These are phyloP conservation scores for Agaricus subrufescens DNA, from an alignment of 768 basidiomycete species.

Conservation along the genomic window DNA sequence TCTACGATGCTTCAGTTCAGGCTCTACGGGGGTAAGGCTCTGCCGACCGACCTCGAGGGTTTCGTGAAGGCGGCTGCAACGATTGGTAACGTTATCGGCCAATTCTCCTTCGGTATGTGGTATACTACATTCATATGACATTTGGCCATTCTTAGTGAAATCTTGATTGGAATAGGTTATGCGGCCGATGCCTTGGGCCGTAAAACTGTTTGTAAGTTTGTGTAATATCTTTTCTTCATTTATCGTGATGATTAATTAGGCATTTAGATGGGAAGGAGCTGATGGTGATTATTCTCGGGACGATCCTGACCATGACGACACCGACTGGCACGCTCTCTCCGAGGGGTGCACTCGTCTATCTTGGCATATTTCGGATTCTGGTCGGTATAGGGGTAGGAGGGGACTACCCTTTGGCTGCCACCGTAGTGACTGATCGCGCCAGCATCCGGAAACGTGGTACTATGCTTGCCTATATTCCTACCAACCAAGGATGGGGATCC, in stretches of 20 bases:
- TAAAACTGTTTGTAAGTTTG: slow-evolving; percentile 53
- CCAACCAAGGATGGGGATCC: slow-evolving; percentile 76
- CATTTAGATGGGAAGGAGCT: slow-evolving; percentile 67
- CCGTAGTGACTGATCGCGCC: slow-evolving; percentile 62
- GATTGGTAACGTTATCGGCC: slow-evolving; percentile 69
- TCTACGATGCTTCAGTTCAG: slow-evolving; percentile 65
- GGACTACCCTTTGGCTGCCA: slow-evolving; percentile 76
- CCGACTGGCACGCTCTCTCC: slow-evolving; percentile 61
- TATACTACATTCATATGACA: background rate
- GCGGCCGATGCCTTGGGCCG: slow-evolving; percentile 64
- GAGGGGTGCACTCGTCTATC: slow-evolving; percentile 51
- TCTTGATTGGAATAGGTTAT: slow-evolving; percentile 37
- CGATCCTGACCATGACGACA: slow-evolving; percentile 61
- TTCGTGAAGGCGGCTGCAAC: slow-evolving; percentile 63
- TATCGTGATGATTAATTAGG: background rate
- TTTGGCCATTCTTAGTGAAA: background rate
- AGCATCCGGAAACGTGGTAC: slow-evolving; percentile 60
- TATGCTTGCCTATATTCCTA: slow-evolving; percentile 69
- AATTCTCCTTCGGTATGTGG: slow-evolving; percentile 51
- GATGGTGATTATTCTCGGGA: slow-evolving; percentile 76
- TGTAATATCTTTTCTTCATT: too few relatives aligned
- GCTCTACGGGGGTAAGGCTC: slow-evolving; percentile 44
- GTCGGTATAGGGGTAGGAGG: slow-evolving; percentile 78
- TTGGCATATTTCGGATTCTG: slow-evolving; percentile 63
- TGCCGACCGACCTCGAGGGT: slow-evolving; percentile 55